These are phyloP conservation scores for Entonaema liquescens DNA, from an alignment of 495 filamentous ascomycete species.

Conservation along the genomic window DNA sequence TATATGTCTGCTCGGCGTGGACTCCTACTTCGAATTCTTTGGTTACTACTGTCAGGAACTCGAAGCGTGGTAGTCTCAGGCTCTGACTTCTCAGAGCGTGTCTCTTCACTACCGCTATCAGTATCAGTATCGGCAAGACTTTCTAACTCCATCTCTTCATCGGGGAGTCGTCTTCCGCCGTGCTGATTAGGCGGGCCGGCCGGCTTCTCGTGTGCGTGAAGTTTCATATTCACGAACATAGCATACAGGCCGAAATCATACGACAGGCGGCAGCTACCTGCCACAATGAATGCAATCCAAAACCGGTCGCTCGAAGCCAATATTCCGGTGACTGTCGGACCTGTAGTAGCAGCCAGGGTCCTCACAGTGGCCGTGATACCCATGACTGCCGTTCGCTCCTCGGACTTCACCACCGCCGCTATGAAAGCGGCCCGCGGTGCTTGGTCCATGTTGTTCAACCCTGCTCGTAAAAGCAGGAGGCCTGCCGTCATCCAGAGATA, in stretches of 20 bases:
- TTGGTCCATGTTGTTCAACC: slow-evolving; percentile 80
- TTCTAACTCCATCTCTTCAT: slow-evolving; percentile 39
- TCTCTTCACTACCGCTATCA: slow-evolving; percentile 36
- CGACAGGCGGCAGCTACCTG: slow-evolving; percentile 71
- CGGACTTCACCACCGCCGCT: slow-evolving; percentile 71
- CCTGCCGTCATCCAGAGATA: slow-evolving; percentile 64
- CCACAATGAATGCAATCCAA: slow-evolving; percentile 75
- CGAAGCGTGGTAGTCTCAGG: slow-evolving; percentile 7
- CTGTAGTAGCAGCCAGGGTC: slow-evolving; percentile 67
- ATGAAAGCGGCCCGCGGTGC: slow-evolving; percentile 83
- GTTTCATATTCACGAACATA: slow-evolving; percentile 66
- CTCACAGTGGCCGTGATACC: slow-evolving; percentile 74
- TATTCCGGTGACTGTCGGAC: slow-evolving; percentile 75
- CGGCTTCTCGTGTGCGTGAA: slow-evolving; percentile 51
- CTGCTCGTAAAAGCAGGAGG: slow-evolving; percentile 75
- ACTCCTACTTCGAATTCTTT: slow-evolving; percentile 38
- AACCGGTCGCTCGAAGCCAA: slow-evolving; percentile 69
- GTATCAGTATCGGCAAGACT: slow-evolving; percentile 34
- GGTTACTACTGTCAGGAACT: slow-evolving; percentile 10
- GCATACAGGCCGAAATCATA: slow-evolving; percentile 81
- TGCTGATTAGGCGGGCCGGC: slow-evolving; percentile 17
- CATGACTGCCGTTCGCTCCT: slow-evolving; percentile 83
- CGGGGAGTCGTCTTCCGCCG: slow-evolving; percentile 20
- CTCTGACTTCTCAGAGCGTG: slow-evolving; percentile 4
- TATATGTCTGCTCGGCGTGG: slow-evolving; percentile 27